A percentile compares a stretch with the other conserved stretches of the same genome.
phyloP scores from a whole-genome alignment of 1,139 yeast species.

The Diutina mesorugosa region DNA sequence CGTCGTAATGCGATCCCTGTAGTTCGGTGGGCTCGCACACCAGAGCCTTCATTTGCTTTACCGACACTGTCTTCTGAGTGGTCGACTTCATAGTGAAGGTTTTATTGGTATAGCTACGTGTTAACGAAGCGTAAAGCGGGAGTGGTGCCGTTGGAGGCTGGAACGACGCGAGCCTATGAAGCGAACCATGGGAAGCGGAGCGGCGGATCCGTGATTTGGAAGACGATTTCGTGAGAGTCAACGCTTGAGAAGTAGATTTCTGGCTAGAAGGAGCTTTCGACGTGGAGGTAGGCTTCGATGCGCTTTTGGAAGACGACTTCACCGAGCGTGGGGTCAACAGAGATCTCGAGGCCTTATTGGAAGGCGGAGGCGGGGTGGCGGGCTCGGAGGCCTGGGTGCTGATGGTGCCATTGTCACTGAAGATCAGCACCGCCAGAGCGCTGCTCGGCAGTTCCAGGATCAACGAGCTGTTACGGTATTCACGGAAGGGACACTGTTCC shows the following conservation, averaged over 20 bases:
- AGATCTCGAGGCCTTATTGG: not conserved
- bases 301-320: not conserved
- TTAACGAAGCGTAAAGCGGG: not conserved
- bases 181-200: not conserved
- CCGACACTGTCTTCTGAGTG: not conserved
- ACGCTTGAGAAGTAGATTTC: not conserved
- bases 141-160: not conserved
- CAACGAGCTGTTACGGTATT: not conserved
- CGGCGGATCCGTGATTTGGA: not conserved
- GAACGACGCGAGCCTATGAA: not conserved
- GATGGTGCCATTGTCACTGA: not conserved
- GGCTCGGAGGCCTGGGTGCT: not conserved
- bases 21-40: not conserved
- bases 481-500: not conserved
- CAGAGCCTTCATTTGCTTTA: not conserved
- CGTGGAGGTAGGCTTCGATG: not conserved
- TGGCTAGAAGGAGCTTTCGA: not conserved
- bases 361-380: not conserved
- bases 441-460: not conserved
- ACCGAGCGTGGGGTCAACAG: not conserved
- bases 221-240: not conserved
- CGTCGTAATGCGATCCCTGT: slow-evolving; percentile 7
- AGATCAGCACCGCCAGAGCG: not conserved
- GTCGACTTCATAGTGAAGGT: no score
- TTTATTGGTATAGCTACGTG: not conserved